Evolutionary conservation across 2,329 filamentous ascomycete species (phyloP).

Genomic region (Fusarium irregulare): DNA sequence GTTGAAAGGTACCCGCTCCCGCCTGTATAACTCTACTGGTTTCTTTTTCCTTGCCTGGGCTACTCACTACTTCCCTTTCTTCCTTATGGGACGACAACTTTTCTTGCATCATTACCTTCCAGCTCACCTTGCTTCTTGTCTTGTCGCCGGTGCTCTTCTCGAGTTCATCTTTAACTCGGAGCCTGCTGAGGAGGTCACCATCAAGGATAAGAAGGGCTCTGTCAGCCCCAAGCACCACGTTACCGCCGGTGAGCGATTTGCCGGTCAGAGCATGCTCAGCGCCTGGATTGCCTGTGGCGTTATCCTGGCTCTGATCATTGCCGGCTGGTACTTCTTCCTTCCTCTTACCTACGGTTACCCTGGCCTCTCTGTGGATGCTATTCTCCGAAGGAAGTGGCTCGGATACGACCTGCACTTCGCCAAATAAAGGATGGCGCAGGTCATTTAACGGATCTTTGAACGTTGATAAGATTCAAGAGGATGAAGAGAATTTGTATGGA

Average conservation of each 20-base stretch:
- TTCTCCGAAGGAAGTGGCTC: constrained; percentile 91
- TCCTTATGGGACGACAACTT: constrained; percentile 95
- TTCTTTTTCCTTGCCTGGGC: constrained; percentile 99
- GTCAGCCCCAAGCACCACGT: constrained; percentile 67
- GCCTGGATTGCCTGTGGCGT: constrained; percentile 83
- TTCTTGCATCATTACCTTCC: constrained; percentile 99
- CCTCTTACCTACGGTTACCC: constrained; percentile 96
- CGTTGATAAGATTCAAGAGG: neutral
- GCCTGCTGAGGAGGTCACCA: constrained; percentile 68
- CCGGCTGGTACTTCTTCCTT: constrained; percentile 91
- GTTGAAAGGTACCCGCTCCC: constrained; percentile 80
- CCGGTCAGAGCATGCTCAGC: constrained; percentile 78
- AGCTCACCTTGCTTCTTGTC: constrained; percentile 87
- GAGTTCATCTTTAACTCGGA: constrained; percentile 98
- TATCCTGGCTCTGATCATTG: constrained; percentile 75
- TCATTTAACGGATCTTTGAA: neutral
- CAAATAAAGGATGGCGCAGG: constrained; percentile 70
- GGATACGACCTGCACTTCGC: constrained; percentile 98
- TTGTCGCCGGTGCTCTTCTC: constrained; percentile 90
- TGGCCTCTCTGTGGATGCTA: constrained; percentile 81
- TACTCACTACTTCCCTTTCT: constrained; percentile 97
- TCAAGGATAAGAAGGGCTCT: constrained; percentile 60
- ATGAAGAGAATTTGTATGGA: neutral
- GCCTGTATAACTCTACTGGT: constrained; percentile 96
- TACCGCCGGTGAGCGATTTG: constrained; percentile 84